Evolutionary conservation across 495 filamentous ascomycete genomes (phyloP), one percentile per base, ranked within the genome.

Genomic region (Penicillium macrosclerotiorum): DNA sequence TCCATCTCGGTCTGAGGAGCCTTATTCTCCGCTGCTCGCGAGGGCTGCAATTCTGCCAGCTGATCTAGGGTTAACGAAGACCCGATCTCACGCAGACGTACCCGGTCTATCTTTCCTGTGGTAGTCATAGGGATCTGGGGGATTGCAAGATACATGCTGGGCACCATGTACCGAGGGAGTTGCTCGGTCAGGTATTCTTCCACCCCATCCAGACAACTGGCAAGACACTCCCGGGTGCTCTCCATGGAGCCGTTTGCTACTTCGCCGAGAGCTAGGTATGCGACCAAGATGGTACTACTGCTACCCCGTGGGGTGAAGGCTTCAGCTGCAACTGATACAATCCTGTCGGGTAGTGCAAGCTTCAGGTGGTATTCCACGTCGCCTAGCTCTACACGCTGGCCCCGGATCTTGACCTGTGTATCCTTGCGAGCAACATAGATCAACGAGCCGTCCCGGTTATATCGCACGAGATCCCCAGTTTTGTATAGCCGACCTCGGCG

Each of bases 81-180:
- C 2, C 33, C 33, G 8, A 36, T 25, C 11, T 49, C 46, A 3
- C 23, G 47, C 29, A 72, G 51, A 9, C 31, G 9, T 26, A 40
- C 48, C 14, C 65, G 51, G 34, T 76, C 62, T 2, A 60, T 42
- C 49, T 77, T 76, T 9, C 62, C 65, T 4, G 64, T 64, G 8
- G 51, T 42, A 0, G 50, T 64, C 22, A 63, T 35, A 3, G 73
- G 73, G 39, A 76, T 54, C 14, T 51, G 37, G 2, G 51, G 41
- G 0, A 73, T 40, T 1, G 60, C 58, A 0, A 72, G 14, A 14
- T 60, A 71, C 11, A 67, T 11, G 1, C 38, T 40, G 2, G 69
- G 74, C 0, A 75, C 57, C 72, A 77, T 76, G 56, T 75, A 73
- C 20, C 13, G n/a, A 29, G 67, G 65, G 8, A 40, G 27, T 14